Conservation (phyloP, 805 yeast genomes). For the Saccharomyces paradoxus region DNA sequence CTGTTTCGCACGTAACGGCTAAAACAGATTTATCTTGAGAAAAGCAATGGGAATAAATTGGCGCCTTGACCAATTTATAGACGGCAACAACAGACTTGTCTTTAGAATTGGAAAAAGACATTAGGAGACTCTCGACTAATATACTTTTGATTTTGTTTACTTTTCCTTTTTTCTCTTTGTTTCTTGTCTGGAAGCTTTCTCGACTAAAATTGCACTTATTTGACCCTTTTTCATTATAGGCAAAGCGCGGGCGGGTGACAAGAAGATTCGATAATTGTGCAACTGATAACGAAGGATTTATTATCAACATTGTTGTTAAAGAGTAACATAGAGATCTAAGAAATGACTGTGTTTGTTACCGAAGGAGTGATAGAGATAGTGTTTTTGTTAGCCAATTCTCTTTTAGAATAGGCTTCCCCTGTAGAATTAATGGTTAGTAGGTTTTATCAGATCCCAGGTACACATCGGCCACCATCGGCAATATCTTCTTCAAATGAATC, state of each 20-base stretch:
- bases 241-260: not conserved
- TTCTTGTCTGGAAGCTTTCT: not conserved
- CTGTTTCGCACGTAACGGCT: slow-evolving; percentile 75
- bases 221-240: not conserved
- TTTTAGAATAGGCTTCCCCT: not conserved
- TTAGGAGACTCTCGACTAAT: slow-evolving; percentile 9
- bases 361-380: not conserved
- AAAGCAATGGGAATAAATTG: slow-evolving; percentile 88
- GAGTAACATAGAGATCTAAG: not conserved
- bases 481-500: slow-evolving; percentile 12
- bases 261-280: not conserved
- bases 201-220: not conserved
- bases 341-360: not conserved
- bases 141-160: not conserved
- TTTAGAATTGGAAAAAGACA: slow-evolving; percentile 12
- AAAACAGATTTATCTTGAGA: slow-evolving; percentile 55
- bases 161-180: not conserved
- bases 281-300: not conserved
- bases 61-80: slow-evolving; percentile 68
- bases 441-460: slow-evolving; percentile 31
- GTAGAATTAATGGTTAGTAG: slow-evolving; percentile 15
- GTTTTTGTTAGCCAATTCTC: not conserved
- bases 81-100: slow-evolving; percentile 27
- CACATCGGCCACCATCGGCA: slow-evolving; percentile 23
- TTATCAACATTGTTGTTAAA: not conserved